phyloP scores from a whole-genome alignment of 495 filamentous ascomycete genomes.

The Neurospora hispaniola region DNA sequence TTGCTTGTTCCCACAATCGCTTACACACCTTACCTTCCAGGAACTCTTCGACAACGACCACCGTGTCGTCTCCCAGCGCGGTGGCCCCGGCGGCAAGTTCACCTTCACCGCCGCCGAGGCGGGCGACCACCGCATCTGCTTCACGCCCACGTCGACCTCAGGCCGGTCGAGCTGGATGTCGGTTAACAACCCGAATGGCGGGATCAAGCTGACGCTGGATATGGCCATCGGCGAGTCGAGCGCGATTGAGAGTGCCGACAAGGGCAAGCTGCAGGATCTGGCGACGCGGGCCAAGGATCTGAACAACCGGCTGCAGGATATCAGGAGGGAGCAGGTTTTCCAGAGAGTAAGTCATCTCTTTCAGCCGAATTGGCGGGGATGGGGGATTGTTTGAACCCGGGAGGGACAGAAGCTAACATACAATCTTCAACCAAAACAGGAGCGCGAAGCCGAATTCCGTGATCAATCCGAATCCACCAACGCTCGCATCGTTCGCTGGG shows the following conservation, averaged over 20 bases:
- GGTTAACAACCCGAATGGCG: constrained; percentile 50
- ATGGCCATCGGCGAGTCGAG: constrained; percentile 92
- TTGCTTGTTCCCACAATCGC: no score
- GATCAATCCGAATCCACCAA: constrained; percentile 95
- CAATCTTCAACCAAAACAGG: constrained; percentile 37
- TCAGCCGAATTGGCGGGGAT: background rate
- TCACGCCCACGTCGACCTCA: constrained; percentile 61
- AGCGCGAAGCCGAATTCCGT: constrained; percentile 95
- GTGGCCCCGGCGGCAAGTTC: constrained; percentile 68
- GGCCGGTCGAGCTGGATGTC: constrained; percentile 59
- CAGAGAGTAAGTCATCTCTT: constrained; percentile 60
- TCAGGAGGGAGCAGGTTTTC: constrained; percentile 88
- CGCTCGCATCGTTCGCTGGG: constrained; percentile 87
- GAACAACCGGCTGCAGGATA: constrained; percentile 79
- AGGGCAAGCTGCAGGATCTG: constrained; percentile 86
- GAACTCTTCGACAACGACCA: constrained; percentile 98
- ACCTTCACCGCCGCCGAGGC: constrained; percentile 92
- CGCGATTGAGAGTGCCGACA: constrained; percentile 88
- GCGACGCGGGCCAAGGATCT: constrained; percentile 82
- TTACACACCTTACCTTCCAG: constrained; percentile 17
- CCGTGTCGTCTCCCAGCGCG: constrained; percentile 80
- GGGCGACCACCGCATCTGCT: constrained; percentile 90
- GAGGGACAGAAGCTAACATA: constrained; percentile 3
- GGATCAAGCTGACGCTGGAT: constrained; percentile 76
- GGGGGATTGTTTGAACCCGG: background rate